These are phyloP conservation scores for Setaria viridis DNA, from an alignment of 202 grass and related monocot species.

Conservation along the genomic window DNA sequence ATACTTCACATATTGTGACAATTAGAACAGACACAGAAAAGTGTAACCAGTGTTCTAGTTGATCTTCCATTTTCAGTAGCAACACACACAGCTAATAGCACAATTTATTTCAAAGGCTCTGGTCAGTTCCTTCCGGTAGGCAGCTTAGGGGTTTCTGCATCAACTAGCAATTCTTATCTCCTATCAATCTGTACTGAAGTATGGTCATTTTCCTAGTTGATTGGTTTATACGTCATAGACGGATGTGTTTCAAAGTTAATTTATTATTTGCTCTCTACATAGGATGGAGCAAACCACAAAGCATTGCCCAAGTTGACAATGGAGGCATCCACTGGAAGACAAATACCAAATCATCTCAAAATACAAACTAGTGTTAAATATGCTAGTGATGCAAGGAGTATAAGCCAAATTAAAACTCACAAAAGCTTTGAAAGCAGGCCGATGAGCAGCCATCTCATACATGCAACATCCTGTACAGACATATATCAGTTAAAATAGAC, in stretches of 20 bases:
- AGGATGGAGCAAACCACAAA: neutral
- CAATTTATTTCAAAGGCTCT: constrained; percentile 9
- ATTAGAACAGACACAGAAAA: neutral
- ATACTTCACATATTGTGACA: neutral
- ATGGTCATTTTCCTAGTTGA: neutral
- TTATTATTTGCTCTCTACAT: neutral
- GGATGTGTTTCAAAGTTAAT: constrained; percentile 18
- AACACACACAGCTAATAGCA: constrained; percentile 11
- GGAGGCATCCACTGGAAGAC: constrained; percentile 30
- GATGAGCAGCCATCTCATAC: constrained; percentile 99
- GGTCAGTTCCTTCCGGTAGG: constrained; percentile 19
- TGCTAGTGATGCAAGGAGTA: constrained; percentile 5
- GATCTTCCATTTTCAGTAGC: constrained; percentile 24
- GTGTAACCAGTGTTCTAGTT: constrained; percentile 4
- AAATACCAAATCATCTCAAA: constrained; percentile 19
- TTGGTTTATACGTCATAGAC: neutral
- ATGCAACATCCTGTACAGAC: constrained; percentile 85
- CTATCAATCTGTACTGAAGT: neutral
- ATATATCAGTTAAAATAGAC: constrained; percentile 46
- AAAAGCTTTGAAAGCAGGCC: constrained; percentile 99
- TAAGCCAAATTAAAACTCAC: constrained; percentile 65
- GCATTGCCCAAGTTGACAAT: neutral
- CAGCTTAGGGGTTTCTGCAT: constrained; percentile 3
- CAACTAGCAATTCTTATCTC: neutral
- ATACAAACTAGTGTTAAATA: neutral